Conservation (phyloP, 192 early-diverging fungal species). For the Phlyctochytrium planicorne region DNA sequence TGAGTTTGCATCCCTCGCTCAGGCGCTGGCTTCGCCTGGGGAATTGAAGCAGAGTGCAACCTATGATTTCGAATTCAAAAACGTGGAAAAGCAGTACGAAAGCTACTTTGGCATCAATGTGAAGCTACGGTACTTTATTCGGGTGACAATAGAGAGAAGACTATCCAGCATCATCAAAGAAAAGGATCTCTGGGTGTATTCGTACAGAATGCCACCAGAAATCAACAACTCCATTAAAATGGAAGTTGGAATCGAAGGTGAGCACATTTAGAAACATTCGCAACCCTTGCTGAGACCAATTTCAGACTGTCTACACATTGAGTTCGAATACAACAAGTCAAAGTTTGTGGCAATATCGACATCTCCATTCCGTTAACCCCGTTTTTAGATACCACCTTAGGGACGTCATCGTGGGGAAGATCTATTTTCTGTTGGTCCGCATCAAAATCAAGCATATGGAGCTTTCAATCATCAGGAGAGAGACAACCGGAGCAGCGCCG, state of each 20-base stretch:
- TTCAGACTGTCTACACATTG: slow-evolving; percentile 93
- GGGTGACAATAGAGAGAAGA: slow-evolving; percentile 84
- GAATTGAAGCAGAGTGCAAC: slow-evolving; percentile 77
- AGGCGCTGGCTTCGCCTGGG: slow-evolving; percentile 93
- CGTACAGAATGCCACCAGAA: slow-evolving; percentile 89
- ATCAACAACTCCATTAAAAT: slow-evolving; percentile 96
- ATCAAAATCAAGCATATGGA: slow-evolving; percentile 99
- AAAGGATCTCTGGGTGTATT: slow-evolving; percentile 98
- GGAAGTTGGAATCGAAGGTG: slow-evolving; percentile 99
- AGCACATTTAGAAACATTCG: too few species aligned
- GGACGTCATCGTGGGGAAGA: slow-evolving; percentile 99
- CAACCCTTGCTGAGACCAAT: too few species aligned
- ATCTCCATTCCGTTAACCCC: background rate
- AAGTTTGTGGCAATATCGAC: slow-evolving; percentile 57
- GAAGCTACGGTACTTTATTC: slow-evolving; percentile 95
- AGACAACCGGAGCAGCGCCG: slow-evolving; percentile 92
- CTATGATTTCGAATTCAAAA: slow-evolving; percentile 98
- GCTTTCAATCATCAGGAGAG: slow-evolving; percentile 94
- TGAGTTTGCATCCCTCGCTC: slow-evolving; percentile 89
- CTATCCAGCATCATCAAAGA: slow-evolving; percentile 86
- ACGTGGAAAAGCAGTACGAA: slow-evolving; percentile 99
- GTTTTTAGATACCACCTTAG: slow-evolving; percentile 85
- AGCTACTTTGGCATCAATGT: slow-evolving; percentile 98
- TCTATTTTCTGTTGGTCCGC: slow-evolving; percentile 97
- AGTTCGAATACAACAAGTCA: slow-evolving; percentile 99